These are phyloP conservation scores for Calonectria pauciramosa DNA, from an alignment of 2,329 filamentous ascomycete genomes.

Conservation along the genomic window DNA sequence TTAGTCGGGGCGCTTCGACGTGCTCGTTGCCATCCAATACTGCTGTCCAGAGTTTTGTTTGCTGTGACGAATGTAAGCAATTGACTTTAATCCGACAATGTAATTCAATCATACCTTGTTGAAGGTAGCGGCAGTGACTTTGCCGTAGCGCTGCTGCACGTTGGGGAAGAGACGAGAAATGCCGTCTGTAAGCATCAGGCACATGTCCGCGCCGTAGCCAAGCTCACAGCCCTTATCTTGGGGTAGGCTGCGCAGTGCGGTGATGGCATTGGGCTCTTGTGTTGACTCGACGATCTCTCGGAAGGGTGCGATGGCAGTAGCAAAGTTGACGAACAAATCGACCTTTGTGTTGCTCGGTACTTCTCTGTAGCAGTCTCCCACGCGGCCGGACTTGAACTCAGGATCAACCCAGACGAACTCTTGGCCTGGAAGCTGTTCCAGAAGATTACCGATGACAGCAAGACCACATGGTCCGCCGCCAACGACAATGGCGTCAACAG, in stretches of 20 bases:
- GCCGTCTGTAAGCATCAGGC: conserved; percentile 59
- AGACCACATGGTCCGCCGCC: conserved; percentile 57
- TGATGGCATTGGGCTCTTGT: conserved; percentile 66
- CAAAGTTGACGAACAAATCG: conserved; percentile 69
- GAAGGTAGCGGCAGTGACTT: conserved; percentile 51
- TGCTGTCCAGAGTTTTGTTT: conserved; percentile 39
- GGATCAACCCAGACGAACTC: conserved; percentile 72
- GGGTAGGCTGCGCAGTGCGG: conserved; percentile 64
- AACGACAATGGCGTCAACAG: conserved; percentile 37
- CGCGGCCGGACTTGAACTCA: conserved; percentile 65
- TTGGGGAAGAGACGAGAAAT: conserved; percentile 53
- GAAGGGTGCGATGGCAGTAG: conserved; percentile 66
- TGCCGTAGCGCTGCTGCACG: conserved; percentile 55
- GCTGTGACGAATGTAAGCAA: background rate
- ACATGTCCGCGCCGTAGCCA: conserved; percentile 70
- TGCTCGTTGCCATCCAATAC: conserved; percentile 47
- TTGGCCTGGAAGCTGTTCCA: conserved; percentile 62
- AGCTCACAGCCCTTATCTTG: conserved; percentile 71
- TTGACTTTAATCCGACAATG: background rate
- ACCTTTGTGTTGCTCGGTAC: conserved; percentile 75
- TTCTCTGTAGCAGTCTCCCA: conserved; percentile 69
- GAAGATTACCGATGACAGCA: conserved; percentile 71
- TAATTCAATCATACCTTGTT: conserved; percentile 31
- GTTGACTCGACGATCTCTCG: conserved; percentile 62
- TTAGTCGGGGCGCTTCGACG: conserved; percentile 57